A percentile compares a stretch with the other conserved stretches of the same genome.
phyloP scores from a whole-genome alignment of 129 eudicot genomes.

The Flaveria bidentis region DNA sequence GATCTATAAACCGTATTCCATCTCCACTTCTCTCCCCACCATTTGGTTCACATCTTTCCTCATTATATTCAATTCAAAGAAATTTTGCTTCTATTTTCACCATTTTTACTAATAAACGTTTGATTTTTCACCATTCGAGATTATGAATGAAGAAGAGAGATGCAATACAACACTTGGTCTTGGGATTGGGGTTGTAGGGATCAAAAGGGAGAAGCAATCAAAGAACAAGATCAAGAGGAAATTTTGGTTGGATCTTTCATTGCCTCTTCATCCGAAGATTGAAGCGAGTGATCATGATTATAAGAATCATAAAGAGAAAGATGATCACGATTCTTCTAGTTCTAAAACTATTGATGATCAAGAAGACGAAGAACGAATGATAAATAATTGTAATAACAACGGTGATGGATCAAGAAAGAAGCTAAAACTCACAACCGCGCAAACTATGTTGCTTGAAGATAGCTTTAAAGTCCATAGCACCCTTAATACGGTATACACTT shows the following conservation, averaged over 20 bases:
- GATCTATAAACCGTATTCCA: slow-evolving; percentile 28
- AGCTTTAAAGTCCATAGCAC: slow-evolving; percentile 52
- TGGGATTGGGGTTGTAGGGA: slow-evolving; percentile 29
- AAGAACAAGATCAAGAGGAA: slow-evolving; percentile 39
- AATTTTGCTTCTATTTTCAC: background rate
- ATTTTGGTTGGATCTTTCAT: slow-evolving; percentile 53
- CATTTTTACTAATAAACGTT: background rate
- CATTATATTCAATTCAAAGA: background rate
- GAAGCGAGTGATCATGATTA: slow-evolving; percentile 21
- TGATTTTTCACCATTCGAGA: background rate
- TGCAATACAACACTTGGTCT: slow-evolving; percentile 54
- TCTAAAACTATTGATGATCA: slow-evolving; percentile 36
- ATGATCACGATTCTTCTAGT: slow-evolving; percentile 35
- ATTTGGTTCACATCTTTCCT: slow-evolving; percentile 30
- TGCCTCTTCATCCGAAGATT: slow-evolving; percentile 38
- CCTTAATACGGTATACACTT: slow-evolving; percentile 42
- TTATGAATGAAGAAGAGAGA: slow-evolving; percentile 41
- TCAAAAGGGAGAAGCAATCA: slow-evolving; percentile 28
- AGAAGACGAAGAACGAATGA: slow-evolving; percentile 27
- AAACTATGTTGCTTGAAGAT: slow-evolving; percentile 52
- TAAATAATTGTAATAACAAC: slow-evolving; percentile 31
- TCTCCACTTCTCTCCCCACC: slow-evolving; percentile 22
- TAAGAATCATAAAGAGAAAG: slow-evolving; percentile 16
- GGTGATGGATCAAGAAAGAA: slow-evolving; percentile 47
- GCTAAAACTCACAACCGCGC: slow-evolving; percentile 54